Percentiles rank a stretch among this genome's conserved stretches.
These are phyloP conservation scores for Thuidium tamariscinum DNA, from an alignment of 225 moss, liverwort and hornwort species.

Conservation along the genomic window DNA sequence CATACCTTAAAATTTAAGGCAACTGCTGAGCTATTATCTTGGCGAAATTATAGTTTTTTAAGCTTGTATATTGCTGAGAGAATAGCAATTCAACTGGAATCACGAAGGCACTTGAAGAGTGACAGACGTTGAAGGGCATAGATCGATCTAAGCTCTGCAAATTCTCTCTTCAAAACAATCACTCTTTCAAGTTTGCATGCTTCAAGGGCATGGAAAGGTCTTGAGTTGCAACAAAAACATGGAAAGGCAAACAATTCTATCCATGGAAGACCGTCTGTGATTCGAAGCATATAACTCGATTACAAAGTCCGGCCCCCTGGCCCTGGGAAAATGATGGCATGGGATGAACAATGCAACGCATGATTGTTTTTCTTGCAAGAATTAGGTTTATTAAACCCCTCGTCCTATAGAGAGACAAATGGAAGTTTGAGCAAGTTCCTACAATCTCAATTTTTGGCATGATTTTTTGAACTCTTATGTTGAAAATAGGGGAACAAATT, in stretches of 20 bases:
- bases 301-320: not conserved
- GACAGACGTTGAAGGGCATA: not conserved
- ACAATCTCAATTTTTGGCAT: not conserved
- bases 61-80: not conserved
- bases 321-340: not conserved
- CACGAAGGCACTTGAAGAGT: not conserved
- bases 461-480: not conserved
- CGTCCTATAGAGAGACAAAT: not conserved
- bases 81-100: not conserved
- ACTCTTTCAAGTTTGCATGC: not conserved
- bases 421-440: not conserved
- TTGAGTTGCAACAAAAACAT: not conserved
- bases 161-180: not conserved
- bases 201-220: not conserved
- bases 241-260: not conserved
- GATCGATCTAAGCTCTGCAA: not conserved
- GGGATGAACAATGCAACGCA: not conserved
- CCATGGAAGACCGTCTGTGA: not conserved
- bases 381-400: too few species aligned
- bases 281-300: not conserved
- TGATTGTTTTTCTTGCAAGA: not conserved
- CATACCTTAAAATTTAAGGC: not conserved
- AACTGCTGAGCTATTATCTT: not conserved
- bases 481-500: not conserved
- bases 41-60: not conserved